Percentiles rank a stretch among this genome's conserved stretches.
Conservation (phyloP, 345 rosid species). For the Isatis tinctoria region DNA sequence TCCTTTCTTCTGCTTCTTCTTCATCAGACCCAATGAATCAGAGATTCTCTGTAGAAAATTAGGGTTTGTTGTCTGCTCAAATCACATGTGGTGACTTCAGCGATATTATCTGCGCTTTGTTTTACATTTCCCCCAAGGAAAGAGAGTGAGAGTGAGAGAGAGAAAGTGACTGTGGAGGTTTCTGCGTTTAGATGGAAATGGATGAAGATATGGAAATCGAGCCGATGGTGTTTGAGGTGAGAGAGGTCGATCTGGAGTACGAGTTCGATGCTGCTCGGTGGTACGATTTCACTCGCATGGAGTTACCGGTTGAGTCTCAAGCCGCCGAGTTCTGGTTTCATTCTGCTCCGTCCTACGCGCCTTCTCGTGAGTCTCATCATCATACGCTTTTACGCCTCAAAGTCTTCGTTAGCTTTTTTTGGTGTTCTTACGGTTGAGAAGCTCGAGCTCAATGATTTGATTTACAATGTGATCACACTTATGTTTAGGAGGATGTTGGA, state of each 20-base stretch:
- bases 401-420: background rate
- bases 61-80: slow-evolving; percentile 35
- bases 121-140: background rate
- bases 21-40: slow-evolving; percentile 23
- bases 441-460: too few relatives aligned
- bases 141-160: background rate
- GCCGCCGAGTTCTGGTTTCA: slow-evolving; percentile 80
- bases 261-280: slow-evolving; percentile 85
- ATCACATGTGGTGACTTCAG: background rate
- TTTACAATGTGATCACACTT: background rate
- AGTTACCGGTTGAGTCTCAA: slow-evolving; percentile 59
- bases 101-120: slow-evolving; percentile 13
- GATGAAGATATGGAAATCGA: slow-evolving; percentile 60
- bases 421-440: background rate
- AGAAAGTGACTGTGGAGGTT: slow-evolving; percentile 19
- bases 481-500: background rate
- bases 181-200: slow-evolving; percentile 22
- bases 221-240: slow-evolving; percentile 56
- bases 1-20: background rate
- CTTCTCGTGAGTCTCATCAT: slow-evolving; percentile 70
- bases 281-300: slow-evolving; percentile 77
- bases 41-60: slow-evolving; percentile 24
- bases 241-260: slow-evolving; percentile 72
- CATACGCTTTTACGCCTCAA: background rate
- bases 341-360: slow-evolving; percentile 59